Evolutionary conservation across 768 basidiomycete genomes (phyloP).

Genomic region (Termitomyces sp.): DNA sequence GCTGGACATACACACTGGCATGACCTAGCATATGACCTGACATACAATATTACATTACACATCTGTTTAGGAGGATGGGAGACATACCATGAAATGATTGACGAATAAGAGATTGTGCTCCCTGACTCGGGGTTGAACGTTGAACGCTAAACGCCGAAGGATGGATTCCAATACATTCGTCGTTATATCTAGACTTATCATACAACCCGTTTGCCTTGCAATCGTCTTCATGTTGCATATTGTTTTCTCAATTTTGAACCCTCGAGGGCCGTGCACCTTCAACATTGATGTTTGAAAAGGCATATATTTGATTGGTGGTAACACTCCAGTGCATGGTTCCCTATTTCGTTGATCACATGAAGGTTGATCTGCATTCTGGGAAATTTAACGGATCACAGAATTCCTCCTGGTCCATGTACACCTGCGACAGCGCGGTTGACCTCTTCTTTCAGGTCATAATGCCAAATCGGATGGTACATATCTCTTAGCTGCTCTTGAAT

Average conservation of each 20-base stretch:
- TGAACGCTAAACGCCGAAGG: neutral
- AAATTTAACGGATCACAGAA: neutral
- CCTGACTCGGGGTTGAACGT: neutral
- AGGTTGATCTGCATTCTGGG: neutral
- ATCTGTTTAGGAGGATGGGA: neutral
- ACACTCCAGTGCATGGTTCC: neutral
- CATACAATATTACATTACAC: neutral
- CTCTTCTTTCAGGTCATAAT: conserved; percentile 38
- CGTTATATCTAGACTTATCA: neutral
- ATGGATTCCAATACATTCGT: neutral
- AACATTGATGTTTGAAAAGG: neutral
- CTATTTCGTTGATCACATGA: neutral
- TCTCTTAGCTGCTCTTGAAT: conserved; percentile 28
- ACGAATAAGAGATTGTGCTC: neutral
- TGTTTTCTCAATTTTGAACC: neutral
- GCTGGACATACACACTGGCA: neutral
- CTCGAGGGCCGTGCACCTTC: neutral
- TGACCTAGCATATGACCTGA: neutral
- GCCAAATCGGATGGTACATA: conserved; percentile 45
- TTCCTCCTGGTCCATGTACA: conserved; percentile 1
- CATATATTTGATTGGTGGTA: neutral
- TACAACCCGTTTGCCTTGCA: neutral
- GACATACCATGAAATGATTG: neutral
- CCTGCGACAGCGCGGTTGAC: conserved; percentile 24
- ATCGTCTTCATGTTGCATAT: neutral